phyloP scores from a whole-genome alignment of 495 filamentous ascomycete genomes.

The Trypethelium eluteriae region DNA sequence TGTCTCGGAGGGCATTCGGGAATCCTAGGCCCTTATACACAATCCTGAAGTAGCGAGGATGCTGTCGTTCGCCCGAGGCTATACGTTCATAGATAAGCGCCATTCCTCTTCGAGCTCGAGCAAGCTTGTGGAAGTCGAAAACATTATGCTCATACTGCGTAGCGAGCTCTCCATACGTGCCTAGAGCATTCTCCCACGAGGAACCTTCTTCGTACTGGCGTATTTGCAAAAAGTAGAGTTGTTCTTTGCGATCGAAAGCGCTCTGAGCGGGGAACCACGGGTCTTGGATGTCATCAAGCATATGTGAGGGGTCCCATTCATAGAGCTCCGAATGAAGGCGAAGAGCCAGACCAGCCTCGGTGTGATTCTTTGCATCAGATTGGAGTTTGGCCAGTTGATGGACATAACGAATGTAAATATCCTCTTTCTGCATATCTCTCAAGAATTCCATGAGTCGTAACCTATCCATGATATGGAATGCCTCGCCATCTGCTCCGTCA shows the following conservation, averaged over 20 bases:
- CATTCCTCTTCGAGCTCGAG: conserved; percentile 80
- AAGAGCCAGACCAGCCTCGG: conserved; percentile 85
- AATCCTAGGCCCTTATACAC: conserved; percentile 89
- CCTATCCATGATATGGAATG: conserved; percentile 73
- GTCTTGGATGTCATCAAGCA: conserved; percentile 60
- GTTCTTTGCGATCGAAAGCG: conserved; percentile 87
- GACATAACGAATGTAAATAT: conserved; percentile 94
- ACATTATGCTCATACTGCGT: conserved; percentile 78
- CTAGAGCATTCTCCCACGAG: conserved; percentile 85
- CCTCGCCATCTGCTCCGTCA: conserved; percentile 43
- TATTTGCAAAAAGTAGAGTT: conserved; percentile 88
- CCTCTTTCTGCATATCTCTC: conserved; percentile 92
- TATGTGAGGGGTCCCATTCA: conserved; percentile 71
- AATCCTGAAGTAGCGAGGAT: conserved; percentile 86
- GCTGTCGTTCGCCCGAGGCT: conserved; percentile 64
- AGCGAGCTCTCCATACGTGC: conserved; percentile 83
- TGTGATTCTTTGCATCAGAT: conserved; percentile 63
- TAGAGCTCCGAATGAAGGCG: conserved; percentile 84
- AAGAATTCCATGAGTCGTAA: conserved; percentile 93
- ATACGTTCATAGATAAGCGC: conserved; percentile 88
- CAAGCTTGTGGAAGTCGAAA: conserved; percentile 88
- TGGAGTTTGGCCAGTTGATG: conserved; percentile 84
- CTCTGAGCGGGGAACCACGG: conserved; percentile 76
- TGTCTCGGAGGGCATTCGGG: conserved; percentile 69
- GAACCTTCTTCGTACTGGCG: conserved; percentile 87